Conservation (phyloP, 495 filamentous ascomycete species). For the Echria macrotheca region DNA sequence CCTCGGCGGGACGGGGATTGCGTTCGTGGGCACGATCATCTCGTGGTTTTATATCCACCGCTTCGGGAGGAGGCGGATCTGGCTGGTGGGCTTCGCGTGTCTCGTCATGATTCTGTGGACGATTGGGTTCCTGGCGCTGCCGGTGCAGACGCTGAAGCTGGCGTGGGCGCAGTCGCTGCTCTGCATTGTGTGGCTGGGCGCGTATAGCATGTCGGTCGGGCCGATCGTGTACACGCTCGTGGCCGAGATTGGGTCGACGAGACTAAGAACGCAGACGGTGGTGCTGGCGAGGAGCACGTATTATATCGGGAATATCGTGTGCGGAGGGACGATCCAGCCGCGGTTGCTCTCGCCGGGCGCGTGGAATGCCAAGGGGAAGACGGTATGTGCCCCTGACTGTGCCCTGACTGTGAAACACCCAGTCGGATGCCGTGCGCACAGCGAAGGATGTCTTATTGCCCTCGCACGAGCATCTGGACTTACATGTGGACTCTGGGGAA, state of each 20-base stretch:
- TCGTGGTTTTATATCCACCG: slow-evolving; percentile 35
- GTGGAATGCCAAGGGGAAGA: slow-evolving; percentile 33
- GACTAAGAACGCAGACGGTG: slow-evolving; percentile 35
- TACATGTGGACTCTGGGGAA: too few relatives aligned
- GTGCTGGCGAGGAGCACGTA: slow-evolving; percentile 32
- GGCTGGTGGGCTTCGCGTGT: slow-evolving; percentile 28
- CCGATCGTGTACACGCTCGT: slow-evolving; percentile 35
- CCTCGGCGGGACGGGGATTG: slow-evolving; percentile 36
- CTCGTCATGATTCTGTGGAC: slow-evolving; percentile 27
- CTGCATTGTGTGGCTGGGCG: slow-evolving; percentile 37
- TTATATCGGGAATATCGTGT: slow-evolving; percentile 29
- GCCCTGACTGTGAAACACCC: too few relatives aligned
- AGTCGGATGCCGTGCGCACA: too few relatives aligned
- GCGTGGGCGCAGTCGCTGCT: slow-evolving; percentile 31
- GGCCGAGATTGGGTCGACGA: slow-evolving; percentile 35
- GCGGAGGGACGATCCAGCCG: slow-evolving; percentile 25
- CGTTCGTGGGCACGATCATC: slow-evolving; percentile 35
- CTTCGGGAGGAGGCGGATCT: slow-evolving; percentile 40
- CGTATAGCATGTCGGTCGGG: slow-evolving; percentile 37
- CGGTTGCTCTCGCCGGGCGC: slow-evolving; percentile 35
- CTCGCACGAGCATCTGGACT: too few relatives aligned
- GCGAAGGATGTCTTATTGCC: too few relatives aligned
- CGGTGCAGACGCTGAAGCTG: slow-evolving; percentile 10
- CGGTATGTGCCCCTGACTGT: too few relatives aligned
- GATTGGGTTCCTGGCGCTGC: slow-evolving; percentile 28